Percentiles rank a stretch among this genome's conserved stretches.
Evolutionary conservation across 2,329 filamentous ascomycete species (phyloP).

Genomic region (Paracoccidioides lutzii): DNA sequence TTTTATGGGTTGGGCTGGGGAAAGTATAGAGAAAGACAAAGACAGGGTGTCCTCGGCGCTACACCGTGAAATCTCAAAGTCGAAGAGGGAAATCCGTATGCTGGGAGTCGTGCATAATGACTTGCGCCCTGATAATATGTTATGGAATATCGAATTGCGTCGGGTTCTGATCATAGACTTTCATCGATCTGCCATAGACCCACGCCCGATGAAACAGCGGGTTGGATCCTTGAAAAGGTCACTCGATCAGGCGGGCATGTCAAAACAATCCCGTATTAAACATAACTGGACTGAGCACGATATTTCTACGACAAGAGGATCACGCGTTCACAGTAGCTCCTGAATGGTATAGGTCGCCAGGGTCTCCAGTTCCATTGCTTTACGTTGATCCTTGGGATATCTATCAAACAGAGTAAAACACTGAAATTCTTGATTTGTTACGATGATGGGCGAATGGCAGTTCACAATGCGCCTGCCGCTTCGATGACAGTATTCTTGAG

Average conservation of each 20-base stretch:
- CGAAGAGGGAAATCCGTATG: background rate
- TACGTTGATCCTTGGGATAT: background rate
- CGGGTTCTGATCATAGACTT: slow-evolving; percentile 17
- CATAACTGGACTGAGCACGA: background rate
- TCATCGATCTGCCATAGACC: slow-evolving; percentile 11
- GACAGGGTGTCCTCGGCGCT: background rate
- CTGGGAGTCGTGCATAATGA: background rate
- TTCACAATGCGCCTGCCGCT: too few relatives aligned
- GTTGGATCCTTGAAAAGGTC: background rate
- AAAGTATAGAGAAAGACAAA: slow-evolving; percentile 2
- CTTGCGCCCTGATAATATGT: slow-evolving; percentile 13
- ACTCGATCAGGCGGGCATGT: background rate
- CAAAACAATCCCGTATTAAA: background rate
- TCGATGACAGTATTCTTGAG: too few relatives aligned
- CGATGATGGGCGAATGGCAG: too few relatives aligned
- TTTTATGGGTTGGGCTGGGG: slow-evolving; percentile 19
- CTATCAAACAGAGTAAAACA: background rate
- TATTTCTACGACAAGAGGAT: background rate
- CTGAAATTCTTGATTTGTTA: background rate
- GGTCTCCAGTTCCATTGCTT: background rate
- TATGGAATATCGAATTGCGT: slow-evolving; percentile 16
- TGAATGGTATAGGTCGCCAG: background rate
- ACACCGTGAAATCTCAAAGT: background rate
- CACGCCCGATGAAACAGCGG: slow-evolving; percentile 1
- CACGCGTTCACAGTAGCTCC: background rate